Percentiles rank a stretch among this genome's conserved stretches.
Conservation (phyloP, 148 eudicot genomes). For the Dianthus caryophyllus region DNA sequence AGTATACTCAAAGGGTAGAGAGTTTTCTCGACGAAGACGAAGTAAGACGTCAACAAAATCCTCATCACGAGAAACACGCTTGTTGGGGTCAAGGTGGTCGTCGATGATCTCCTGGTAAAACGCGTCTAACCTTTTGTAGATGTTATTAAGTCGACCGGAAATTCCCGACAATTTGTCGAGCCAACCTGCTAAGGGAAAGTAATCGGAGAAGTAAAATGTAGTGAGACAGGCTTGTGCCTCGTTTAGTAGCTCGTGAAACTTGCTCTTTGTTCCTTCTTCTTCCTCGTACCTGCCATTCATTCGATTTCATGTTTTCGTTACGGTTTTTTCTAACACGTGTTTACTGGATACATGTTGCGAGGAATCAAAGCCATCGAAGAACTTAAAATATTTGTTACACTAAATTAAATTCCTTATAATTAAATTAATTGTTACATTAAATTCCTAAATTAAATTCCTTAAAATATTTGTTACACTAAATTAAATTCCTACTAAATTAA, state of each 20-base stretch:
- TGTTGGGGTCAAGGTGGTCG: neutral
- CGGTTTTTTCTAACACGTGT: no score
- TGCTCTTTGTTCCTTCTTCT: neutral
- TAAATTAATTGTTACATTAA: no score
- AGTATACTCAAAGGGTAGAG: conserved; percentile 17
- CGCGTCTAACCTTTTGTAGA: neutral
- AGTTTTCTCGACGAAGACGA: neutral
- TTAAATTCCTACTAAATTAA: no score
- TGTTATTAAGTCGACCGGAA: neutral
- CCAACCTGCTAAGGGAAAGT: neutral
- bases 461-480: no score
- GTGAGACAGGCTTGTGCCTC: neutral
- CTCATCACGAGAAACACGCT: neutral
- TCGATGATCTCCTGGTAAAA: conserved; percentile 3
- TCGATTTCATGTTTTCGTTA: neutral
- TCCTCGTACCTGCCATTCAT: neutral
- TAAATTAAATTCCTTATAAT: no score
- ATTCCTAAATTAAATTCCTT: no score
- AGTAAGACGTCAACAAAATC: conserved; percentile 4
- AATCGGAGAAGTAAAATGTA: neutral
- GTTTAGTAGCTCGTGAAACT: neutral
- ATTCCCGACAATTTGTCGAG: neutral
- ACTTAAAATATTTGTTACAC: no score
- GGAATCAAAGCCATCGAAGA: neutral
- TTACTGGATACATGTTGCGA: neutral